These are phyloP conservation scores for Tolypocladium tundrense DNA, from an alignment of 2,329 filamentous ascomycete species.

Conservation along the genomic window DNA sequence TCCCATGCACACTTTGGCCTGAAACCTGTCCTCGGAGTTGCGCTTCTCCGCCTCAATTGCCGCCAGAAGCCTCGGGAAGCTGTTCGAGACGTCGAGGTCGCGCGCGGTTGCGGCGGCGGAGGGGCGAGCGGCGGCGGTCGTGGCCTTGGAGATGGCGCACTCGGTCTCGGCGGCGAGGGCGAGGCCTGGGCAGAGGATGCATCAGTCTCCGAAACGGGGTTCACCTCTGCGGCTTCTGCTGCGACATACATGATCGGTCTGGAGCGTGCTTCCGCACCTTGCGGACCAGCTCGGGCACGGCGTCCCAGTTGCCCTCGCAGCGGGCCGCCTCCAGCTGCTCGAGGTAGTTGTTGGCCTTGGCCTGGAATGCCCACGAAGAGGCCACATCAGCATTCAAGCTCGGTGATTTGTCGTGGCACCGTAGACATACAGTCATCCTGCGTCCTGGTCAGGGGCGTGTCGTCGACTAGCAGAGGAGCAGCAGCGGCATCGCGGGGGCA, in stretches of 20 bases:
- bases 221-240: background rate
- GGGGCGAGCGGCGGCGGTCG: conserved; percentile 27
- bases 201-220: background rate
- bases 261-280: conserved; percentile 94
- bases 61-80: conserved; percentile 39
- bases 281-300: conserved; percentile 77
- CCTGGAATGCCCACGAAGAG: conserved; percentile 22
- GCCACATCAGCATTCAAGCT: conserved; percentile 9
- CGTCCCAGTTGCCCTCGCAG: conserved; percentile 78
- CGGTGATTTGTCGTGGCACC: background rate
- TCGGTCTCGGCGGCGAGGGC: conserved; percentile 61
- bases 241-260: conserved; percentile 63
- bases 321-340: conserved; percentile 74
- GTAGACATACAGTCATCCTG: conserved; percentile 26
- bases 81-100: conserved; percentile 33
- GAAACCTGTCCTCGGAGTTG: conserved; percentile 52
- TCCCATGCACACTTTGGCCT: conserved; percentile 72
- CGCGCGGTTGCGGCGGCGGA: conserved; percentile 30
- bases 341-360: conserved; percentile 77
- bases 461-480: conserved; percentile 5
- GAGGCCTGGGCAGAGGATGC: conserved; percentile 41
- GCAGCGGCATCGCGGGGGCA: conserved; percentile 10
- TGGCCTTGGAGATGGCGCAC: conserved; percentile 49
- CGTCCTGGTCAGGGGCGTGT: conserved; percentile 16
- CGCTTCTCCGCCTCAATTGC: conserved; percentile 48